These are phyloP conservation scores for Crithidia thermophila DNA, from an alignment of 208 protist genomes.

Conservation along the genomic window DNA sequence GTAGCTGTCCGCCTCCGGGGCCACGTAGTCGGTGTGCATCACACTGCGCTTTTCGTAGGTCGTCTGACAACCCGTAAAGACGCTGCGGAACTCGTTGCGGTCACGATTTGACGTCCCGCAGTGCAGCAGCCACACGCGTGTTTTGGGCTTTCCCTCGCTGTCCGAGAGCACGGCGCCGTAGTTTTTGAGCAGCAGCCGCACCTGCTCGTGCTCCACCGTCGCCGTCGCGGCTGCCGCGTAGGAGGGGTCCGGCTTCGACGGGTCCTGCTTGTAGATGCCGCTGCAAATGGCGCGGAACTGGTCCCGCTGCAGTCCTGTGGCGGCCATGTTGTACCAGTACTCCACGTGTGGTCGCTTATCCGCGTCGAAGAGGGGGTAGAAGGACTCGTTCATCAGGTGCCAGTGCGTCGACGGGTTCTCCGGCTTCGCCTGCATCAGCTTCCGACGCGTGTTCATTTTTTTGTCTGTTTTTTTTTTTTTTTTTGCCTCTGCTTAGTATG, in stretches of 20 bases:
- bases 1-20: conserved; percentile 58
- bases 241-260: conserved; percentile 31
- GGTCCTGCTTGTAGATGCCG: conserved; percentile 67
- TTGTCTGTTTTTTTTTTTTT: background rate
- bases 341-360: conserved; percentile 57
- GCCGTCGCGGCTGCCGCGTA: conserved; percentile 39
- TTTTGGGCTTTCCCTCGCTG: conserved; percentile 52
- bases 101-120: conserved; percentile 38
- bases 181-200: conserved; percentile 59
- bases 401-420: conserved; percentile 58
- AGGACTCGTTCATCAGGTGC: conserved; percentile 88
- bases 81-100: conserved; percentile 65
- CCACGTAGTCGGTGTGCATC: conserved; percentile 66
- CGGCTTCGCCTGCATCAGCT: conserved; percentile 50
- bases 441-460: conserved; percentile 83
- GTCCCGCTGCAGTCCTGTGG: conserved; percentile 69
- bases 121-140: conserved; percentile 69
- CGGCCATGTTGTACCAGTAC: conserved; percentile 90
- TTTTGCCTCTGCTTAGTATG: background rate
- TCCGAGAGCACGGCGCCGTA: conserved; percentile 63
- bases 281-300: conserved; percentile 80
- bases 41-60: conserved; percentile 53
- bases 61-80: conserved; percentile 78
- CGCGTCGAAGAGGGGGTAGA: conserved; percentile 61
- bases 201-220: conserved; percentile 52